Conservation (phyloP, 176 grass and related monocot species). For the Metroxylon sagu region DNA sequence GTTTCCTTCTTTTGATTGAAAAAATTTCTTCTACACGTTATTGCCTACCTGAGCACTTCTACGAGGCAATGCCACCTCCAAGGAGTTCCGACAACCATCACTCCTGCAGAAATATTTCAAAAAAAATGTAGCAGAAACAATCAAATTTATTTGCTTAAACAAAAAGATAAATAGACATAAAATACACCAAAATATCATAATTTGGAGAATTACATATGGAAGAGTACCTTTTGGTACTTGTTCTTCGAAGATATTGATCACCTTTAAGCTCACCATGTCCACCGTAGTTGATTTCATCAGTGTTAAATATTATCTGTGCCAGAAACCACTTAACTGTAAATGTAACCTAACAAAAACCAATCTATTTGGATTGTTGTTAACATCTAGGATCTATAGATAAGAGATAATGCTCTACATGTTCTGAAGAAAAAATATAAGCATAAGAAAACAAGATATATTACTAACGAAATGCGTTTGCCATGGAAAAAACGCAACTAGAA, state of each 20-base stretch:
- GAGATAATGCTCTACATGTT: no score
- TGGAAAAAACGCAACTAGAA: constrained; percentile 3
- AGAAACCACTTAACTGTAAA: not conserved
- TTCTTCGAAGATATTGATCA: constrained; percentile 51
- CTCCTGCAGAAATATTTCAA: constrained; percentile 28
- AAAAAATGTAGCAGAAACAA: not conserved
- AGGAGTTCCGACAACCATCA: constrained; percentile 72
- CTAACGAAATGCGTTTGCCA: constrained; percentile 1
- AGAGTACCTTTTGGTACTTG: constrained; percentile 56
- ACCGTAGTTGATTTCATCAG: constrained; percentile 81
- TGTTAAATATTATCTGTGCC: constrained; percentile 62
- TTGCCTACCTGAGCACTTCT: constrained; percentile 87
- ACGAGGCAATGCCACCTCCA: constrained; percentile 68
- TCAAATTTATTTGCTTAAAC: not conserved
- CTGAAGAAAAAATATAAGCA: not conserved
- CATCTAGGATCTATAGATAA: no score
- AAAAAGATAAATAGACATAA: not conserved
- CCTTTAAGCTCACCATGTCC: constrained; percentile 52
- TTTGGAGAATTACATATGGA: constrained; percentile 11
- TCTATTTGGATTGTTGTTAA: no score
- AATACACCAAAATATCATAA: constrained; percentile 16
- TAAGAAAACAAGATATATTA: not conserved
- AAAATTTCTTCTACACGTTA: constrained; percentile 15
- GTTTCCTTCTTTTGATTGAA: not conserved
- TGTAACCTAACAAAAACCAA: no score